A percentile compares a stretch with the other conserved stretches of the same genome.
phyloP scores from a whole-genome alignment of 1,284 basidiomycete species.

The Pholiota adiposa region DNA sequence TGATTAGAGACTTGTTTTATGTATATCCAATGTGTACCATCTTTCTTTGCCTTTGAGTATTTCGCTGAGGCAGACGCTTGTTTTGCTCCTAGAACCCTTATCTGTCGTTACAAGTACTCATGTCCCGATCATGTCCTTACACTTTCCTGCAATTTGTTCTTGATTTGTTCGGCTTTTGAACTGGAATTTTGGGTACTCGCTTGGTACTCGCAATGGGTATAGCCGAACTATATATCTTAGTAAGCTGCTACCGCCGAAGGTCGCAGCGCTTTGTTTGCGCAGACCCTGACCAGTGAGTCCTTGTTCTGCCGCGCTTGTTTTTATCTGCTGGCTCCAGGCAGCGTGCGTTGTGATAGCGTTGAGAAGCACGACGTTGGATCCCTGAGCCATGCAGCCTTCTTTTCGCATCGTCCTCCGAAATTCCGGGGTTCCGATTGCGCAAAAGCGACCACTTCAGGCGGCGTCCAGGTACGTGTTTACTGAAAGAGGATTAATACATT shows the following conservation, averaged over 20 bases:
- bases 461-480: neutral
- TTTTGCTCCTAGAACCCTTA: neutral
- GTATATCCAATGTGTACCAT: neutral
- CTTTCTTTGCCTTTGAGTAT: neutral
- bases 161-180: too few species aligned
- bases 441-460: neutral
- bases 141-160: neutral
- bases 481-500: slow-evolving; percentile 1
- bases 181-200: neutral
- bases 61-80: neutral
- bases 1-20: neutral
- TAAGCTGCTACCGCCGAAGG: neutral
- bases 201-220: neutral
- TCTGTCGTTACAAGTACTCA: neutral
- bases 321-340: too few species aligned
- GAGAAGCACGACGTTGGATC: neutral
- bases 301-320: neutral
- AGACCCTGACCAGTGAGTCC: neutral
- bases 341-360: neutral
- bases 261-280: neutral
- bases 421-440: neutral
- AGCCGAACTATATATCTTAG: neutral
- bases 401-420: neutral
- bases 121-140: neutral
- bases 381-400: neutral